Conservation (phyloP, 2,329 filamentous ascomycete genomes). For the Fusarium ambrosium region DNA sequence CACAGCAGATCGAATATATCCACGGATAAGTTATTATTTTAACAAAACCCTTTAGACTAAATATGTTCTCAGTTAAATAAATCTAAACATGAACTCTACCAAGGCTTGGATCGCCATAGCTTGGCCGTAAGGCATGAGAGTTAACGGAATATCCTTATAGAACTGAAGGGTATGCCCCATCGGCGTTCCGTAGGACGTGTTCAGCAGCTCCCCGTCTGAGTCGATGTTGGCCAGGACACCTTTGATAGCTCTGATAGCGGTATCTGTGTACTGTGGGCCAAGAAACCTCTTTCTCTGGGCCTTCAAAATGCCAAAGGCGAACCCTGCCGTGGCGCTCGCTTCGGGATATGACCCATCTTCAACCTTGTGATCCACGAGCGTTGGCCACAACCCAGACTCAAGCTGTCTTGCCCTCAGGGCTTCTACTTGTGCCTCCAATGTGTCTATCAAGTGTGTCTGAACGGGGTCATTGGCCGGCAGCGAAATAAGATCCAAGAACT, state of each 20-base stretch:
- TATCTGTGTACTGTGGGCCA: conserved; percentile 67
- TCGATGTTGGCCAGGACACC: conserved; percentile 75
- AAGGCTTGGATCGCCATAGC: conserved; percentile 86
- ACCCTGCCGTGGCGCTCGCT: conserved; percentile 81
- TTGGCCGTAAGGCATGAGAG: conserved; percentile 86
- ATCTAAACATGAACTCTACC: conserved; percentile 71
- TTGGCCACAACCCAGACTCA: conserved; percentile 76
- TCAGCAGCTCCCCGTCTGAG: conserved; percentile 74
- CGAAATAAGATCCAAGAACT: conserved; percentile 78
- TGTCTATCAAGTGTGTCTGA: conserved; percentile 72
- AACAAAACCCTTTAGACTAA: no score
- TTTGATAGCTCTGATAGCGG: conserved; percentile 73
- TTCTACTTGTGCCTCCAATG: conserved; percentile 55
- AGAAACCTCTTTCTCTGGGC: conserved; percentile 77
- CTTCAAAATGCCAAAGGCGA: conserved; percentile 83
- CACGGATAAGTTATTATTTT: no score
- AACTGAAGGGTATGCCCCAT: conserved; percentile 80
- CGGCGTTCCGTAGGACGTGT: conserved; percentile 81
- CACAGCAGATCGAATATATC: no score
- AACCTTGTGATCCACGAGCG: conserved; percentile 75
- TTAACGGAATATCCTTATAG: conserved; percentile 80
- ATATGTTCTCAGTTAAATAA: background rate
- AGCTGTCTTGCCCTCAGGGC: conserved; percentile 72
- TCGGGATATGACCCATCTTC: conserved; percentile 78
- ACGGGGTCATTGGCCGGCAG: conserved; percentile 69